Evolutionary conservation across 371 early-diverging fungal genomes (phyloP).

Genomic region (Mortierella sp.): DNA sequence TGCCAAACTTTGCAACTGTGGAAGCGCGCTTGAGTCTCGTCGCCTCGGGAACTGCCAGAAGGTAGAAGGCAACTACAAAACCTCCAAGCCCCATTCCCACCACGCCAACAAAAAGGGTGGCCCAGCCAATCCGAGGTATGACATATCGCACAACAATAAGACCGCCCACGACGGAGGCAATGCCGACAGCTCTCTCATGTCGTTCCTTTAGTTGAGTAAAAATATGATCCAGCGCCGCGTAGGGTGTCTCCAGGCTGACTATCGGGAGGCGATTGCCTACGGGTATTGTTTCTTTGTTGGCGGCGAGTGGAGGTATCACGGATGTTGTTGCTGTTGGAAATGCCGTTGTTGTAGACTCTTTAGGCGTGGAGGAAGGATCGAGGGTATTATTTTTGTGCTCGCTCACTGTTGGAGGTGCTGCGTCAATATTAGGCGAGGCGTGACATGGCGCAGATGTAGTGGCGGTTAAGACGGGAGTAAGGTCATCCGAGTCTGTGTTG

Average conservation of each 20-base stretch:
- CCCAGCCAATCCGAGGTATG: slow-evolving; percentile 26
- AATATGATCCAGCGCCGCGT: neutral
- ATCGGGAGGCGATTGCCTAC: neutral
- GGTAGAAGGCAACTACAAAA: slow-evolving; percentile 41
- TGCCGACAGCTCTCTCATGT: slow-evolving; percentile 18
- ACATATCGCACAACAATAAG: slow-evolving; percentile 10
- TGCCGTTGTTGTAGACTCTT: neutral
- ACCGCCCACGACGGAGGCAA: slow-evolving; percentile 14
- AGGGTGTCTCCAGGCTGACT: neutral
- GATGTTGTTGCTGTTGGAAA: neutral
- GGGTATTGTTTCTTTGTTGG: neutral
- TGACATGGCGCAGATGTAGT: neutral
- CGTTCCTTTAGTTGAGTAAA: neutral
- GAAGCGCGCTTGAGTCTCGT: slow-evolving; percentile 44
- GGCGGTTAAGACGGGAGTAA: neutral
- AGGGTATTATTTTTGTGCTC: neutral
- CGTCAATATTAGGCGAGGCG: neutral
- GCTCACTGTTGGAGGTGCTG: neutral
- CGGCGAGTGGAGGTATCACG: neutral
- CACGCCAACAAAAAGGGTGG: slow-evolving; percentile 29
- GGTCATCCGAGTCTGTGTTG: neutral
- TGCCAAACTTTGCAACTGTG: slow-evolving; percentile 36
- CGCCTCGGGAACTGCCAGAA: slow-evolving; percentile 42
- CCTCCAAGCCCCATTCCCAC: slow-evolving; percentile 45
- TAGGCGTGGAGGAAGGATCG: neutral